These are phyloP conservation scores for Pseudogymnoascus sp. DNA, from an alignment of 2,329 filamentous ascomycete species.

Conservation along the genomic window DNA sequence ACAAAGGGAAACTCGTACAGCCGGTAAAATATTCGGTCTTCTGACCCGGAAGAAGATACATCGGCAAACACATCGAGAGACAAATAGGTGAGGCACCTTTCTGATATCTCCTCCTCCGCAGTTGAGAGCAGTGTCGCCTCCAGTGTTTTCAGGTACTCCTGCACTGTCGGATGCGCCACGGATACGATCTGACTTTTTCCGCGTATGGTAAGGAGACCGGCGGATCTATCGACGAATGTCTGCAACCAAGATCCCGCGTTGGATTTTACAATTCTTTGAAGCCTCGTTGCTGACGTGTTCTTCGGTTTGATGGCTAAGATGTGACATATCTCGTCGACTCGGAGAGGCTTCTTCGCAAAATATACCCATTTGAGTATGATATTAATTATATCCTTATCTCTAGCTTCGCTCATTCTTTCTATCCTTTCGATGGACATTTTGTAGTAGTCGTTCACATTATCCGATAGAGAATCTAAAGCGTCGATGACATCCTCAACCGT, in stretches of 20 bases:
- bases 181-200: neutral
- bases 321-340: neutral
- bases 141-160: neutral
- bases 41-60: neutral
- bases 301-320: neutral
- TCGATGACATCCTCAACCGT: neutral
- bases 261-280: neutral
- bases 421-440: conserved; percentile 1
- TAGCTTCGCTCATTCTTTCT: neutral
- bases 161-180: neutral
- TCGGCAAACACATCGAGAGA: neutral
- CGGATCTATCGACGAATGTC: neutral
- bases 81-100: neutral
- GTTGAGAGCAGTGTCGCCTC: neutral
- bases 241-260: neutral
- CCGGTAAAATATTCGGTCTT: neutral
- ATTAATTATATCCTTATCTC: neutral
- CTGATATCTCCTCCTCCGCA: neutral
- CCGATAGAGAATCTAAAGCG: neutral
- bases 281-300: neutral
- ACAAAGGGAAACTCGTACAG: neutral
- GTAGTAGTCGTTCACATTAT: neutral
- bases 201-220: conserved; percentile 1
- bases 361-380: neutral
- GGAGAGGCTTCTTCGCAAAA: neutral